Evolutionary conservation across 805 yeast species (phyloP).

Genomic region (Maudiozyma saulgeensis): DNA sequence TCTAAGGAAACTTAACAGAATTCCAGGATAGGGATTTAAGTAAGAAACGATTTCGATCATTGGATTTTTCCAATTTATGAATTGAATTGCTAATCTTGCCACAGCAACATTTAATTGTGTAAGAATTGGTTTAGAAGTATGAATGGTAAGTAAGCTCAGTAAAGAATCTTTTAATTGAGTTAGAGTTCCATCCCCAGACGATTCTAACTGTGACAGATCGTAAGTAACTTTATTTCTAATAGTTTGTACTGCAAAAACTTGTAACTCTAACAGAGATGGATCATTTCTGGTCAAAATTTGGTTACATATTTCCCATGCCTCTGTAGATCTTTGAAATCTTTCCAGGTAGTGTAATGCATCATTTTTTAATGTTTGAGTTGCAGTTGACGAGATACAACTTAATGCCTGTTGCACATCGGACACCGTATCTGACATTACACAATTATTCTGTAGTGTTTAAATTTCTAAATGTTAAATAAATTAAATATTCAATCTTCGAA

Average conservation of each 20-base stretch:
- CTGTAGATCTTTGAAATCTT: constrained; percentile 69
- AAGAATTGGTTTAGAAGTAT: constrained; percentile 52
- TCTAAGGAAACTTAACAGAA: constrained; percentile 66
- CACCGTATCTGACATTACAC: constrained; percentile 11
- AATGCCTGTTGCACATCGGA: constrained; percentile 20
- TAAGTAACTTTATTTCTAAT: constrained; percentile 73
- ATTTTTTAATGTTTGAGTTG: constrained; percentile 26
- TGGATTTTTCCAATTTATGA: constrained; percentile 61
- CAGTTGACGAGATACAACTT: constrained; percentile 24
- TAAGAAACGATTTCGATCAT: constrained; percentile 52
- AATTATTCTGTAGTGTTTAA: too few relatives aligned
- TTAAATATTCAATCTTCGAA: too few relatives aligned
- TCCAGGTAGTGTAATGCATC: constrained; percentile 53
- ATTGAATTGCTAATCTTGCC: constrained; percentile 75
- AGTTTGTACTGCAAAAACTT: constrained; percentile 86
- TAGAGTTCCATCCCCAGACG: constrained; percentile 38
- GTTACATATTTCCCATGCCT: constrained; percentile 72
- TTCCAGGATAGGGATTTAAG: constrained; percentile 33
- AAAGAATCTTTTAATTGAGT: constrained; percentile 58
- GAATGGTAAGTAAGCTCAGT: constrained; percentile 39
- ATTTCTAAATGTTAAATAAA: too few relatives aligned
- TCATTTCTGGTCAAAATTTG: constrained; percentile 35
- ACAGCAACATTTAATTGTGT: constrained; percentile 77
- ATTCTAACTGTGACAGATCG: constrained; percentile 64
- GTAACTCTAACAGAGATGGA: constrained; percentile 41